Base-by-base conservation (phyloP, 257 asterid species). In the Fraxinus quadrangulata region DNA sequence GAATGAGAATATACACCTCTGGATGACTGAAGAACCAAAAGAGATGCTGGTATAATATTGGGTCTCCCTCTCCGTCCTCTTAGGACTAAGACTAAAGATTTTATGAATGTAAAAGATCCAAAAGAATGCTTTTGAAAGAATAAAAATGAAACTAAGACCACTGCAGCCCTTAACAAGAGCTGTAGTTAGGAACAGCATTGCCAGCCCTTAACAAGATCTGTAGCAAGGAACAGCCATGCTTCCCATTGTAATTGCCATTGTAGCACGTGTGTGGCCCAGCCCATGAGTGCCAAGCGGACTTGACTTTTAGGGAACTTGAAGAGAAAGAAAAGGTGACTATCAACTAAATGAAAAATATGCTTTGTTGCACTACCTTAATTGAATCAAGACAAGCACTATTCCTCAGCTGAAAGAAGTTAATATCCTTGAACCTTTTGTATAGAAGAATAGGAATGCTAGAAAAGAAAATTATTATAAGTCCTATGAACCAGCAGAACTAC, bases 231-330 rank as follows among this genome's bases (percentile, higher is more conserved):
- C 11, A 67, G 21, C 73, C 67, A 33, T 75, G 33, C 65, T 74
- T 80, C 51, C 81, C 66, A 69, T 77, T 77, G 76, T 70, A 77
- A 77, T 70, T 77, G 70, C 23, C 76, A 56, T 51, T 80, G 72
- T 80, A 75, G 76, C 83, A 80, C 36, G 77, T 75, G 67, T 70
- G 73, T 76, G 67, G 70, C 78, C 71, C 45, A 76, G 70, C 66
- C 74, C 63, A 81, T 76, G 56, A 80, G 72, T 76, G 83, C 80
- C 47, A 54, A 24, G 65, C 37, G 21, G 66, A 80, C 75, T 80
- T 36, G 51, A 36, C 13, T 34, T 79, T 40, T 40, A 45, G 19
- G 54, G 54, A 12, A 14, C 19, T 2, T 45, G 54, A 45, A 45
- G 54, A 45, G 19, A 45, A 13, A 45, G 54, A 45, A 45, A 45